These are phyloP conservation scores for Tetrahymena borealis DNA, from an alignment of 73 alveolate genomes.

Conservation along the genomic window DNA sequence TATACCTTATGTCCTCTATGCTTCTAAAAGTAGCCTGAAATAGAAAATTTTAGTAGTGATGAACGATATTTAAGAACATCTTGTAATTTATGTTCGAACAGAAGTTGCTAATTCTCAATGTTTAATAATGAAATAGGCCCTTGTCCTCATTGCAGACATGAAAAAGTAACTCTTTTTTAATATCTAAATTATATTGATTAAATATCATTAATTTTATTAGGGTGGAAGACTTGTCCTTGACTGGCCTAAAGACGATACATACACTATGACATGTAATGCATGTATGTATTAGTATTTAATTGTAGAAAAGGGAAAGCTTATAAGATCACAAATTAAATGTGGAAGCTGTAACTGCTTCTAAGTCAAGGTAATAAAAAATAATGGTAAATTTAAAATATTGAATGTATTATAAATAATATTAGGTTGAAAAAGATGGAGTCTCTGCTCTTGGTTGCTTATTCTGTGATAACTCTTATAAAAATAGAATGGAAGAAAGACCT, in stretches of 20 bases:
- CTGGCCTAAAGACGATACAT: background rate
- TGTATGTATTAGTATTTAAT: background rate
- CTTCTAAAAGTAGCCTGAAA: background rate
- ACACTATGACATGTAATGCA: background rate
- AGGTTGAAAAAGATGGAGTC: background rate
- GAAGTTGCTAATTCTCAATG: background rate
- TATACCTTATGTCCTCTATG: background rate
- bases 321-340: background rate
- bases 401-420: background rate
- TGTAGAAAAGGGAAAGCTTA: background rate
- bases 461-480: background rate
- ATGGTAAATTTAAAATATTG: background rate
- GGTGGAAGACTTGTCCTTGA: background rate
- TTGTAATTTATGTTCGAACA: background rate
- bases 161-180: background rate
- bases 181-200: background rate
- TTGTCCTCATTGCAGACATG: background rate
- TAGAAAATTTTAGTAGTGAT: background rate
- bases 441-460: background rate
- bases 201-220: background rate
- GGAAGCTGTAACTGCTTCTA: background rate
- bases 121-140: background rate
- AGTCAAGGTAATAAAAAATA: background rate
- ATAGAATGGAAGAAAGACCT: background rate
- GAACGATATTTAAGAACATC: background rate